Evolutionary conservation across 2,329 filamentous ascomycete species (phyloP).

Genomic region (Exophiala alcalophila): DNA sequence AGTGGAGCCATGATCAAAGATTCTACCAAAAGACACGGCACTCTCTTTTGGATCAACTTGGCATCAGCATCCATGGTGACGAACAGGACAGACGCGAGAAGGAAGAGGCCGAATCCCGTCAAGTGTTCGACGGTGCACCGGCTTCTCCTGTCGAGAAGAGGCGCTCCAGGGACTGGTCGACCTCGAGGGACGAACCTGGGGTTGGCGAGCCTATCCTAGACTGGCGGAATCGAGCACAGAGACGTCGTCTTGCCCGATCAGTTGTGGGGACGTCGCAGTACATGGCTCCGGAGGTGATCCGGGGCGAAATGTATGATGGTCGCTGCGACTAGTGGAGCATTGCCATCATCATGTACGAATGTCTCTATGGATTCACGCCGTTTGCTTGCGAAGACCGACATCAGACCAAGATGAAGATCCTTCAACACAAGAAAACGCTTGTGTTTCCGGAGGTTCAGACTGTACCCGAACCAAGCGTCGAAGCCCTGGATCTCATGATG

Average conservation of each 20-base stretch:
- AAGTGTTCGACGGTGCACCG: slow-evolving; percentile 1
- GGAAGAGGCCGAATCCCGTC: slow-evolving; percentile 34
- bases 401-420: slow-evolving; percentile 80
- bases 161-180: slow-evolving; percentile 6
- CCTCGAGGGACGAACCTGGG: slow-evolving; percentile 13
- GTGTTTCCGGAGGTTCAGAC: slow-evolving; percentile 62
- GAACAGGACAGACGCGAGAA: slow-evolving; percentile 62
- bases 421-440: slow-evolving; percentile 69
- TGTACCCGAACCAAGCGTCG: slow-evolving; percentile 43
- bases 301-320: slow-evolving; percentile 79
- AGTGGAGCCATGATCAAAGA: slow-evolving; percentile 85
- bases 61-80: slow-evolving; percentile 72
- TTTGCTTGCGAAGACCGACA: slow-evolving; percentile 80
- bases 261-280: slow-evolving; percentile 96
- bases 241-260: slow-evolving; percentile 72
- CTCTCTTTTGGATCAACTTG: slow-evolving; percentile 71
- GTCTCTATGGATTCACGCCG: slow-evolving; percentile 85
- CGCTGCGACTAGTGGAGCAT: slow-evolving; percentile 97
- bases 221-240: slow-evolving; percentile 68
- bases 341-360: slow-evolving; percentile 91
- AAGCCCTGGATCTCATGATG: slow-evolving; percentile 74
- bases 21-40: slow-evolving; percentile 86
- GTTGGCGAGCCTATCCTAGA: slow-evolving; percentile 55
- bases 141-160: slow-evolving; percentile 8
- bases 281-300: slow-evolving; percentile 93